Base-by-base conservation (phyloP, 2,329 filamentous ascomycete species). In the Fusarium sp. region DNA sequence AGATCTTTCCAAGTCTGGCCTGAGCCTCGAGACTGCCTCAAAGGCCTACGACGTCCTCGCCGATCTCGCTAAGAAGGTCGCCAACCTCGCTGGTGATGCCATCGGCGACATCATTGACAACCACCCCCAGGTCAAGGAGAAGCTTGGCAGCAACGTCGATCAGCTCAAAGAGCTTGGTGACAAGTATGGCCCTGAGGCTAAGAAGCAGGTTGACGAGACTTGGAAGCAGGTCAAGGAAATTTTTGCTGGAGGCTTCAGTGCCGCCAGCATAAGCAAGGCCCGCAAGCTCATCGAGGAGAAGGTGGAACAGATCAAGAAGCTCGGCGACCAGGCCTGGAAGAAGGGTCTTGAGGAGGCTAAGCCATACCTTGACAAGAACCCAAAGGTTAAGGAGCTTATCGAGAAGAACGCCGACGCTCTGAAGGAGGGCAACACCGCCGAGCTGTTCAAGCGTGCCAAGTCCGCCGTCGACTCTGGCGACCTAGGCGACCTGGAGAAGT, bases 321-420 rank as follows among this genome's bases (percentile, higher is more conserved):
- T 94, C 5, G 92, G 91, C 28, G 91, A 94, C 45, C 87, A 94
- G 81, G 90, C 90, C 0, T 95, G 91, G 91, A 85, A 90, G 73
- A 92, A 93, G 84, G 91, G 89, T 1, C 79, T 93, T 52, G 90
- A 94, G 82, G 86, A 93, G 81, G 90, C 90, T 41, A 90, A 93
- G 84, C 92, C 92, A 1, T 89, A 90, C 67, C 86, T 95, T 2
- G 92, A 94, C 75, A 94, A 94, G 86, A 93, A 90, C 81, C 92
- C 92, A n/a, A 85, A 93, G 83, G 83, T 93, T 66, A 94, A 94
- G 85, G 86, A 94, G 81, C 81, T 94, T 0, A 80, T 95, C 3
- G 91, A 94, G 84, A 85, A 92, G 78, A 95, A 95, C 81, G 86
- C 87, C 52, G 90, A 93, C 63, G 82, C 87, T 0, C 82, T 95